Percentiles rank a stretch among this genome's conserved stretches.
These are phyloP conservation scores for Ceratobasidium sp. DNA, from an alignment of 1,284 basidiomycete genomes.

Conservation along the genomic window DNA sequence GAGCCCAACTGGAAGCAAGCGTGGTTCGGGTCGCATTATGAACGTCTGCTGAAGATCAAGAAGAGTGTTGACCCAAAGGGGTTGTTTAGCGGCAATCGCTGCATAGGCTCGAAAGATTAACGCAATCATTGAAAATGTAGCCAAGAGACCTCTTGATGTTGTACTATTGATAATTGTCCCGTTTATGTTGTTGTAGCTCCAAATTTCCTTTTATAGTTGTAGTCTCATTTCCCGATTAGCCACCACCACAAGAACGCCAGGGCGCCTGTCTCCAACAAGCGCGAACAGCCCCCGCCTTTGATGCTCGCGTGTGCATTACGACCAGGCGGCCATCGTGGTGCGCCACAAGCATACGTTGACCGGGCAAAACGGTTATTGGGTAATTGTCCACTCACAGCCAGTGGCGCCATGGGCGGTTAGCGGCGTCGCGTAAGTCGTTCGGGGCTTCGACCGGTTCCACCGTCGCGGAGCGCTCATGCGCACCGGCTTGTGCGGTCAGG, in stretches of 20 bases:
- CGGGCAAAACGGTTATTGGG: no score
- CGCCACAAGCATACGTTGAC: no score
- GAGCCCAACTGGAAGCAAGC: conserved; percentile 1
- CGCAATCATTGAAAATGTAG: background rate
- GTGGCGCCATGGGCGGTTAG: background rate
- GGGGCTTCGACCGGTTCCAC: background rate
- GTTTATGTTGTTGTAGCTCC: background rate
- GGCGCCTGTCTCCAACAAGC: background rate
- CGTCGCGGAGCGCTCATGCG: background rate
- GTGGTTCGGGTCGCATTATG: conserved; percentile 5
- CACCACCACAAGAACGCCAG: no score
- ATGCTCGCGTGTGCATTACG: background rate
- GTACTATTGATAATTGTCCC: background rate
- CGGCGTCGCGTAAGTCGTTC: background rate
- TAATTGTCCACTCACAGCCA: no score
- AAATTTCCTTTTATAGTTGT: background rate
- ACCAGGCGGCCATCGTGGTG: background rate
- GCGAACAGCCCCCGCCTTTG: background rate
- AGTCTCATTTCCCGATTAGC: background rate
- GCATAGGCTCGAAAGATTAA: conserved; percentile 2
- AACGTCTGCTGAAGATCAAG: conserved; percentile 3
- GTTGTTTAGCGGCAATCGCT: conserved; percentile 14
- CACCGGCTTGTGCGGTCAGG: background rate
- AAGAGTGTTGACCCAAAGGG: conserved; percentile 1
- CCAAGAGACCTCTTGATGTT: background rate